Evolutionary conservation across 139 green algal species (phyloP), one percentile per base, ranked within the genome.

Genomic region (Chlorella sorokiniana): DNA sequence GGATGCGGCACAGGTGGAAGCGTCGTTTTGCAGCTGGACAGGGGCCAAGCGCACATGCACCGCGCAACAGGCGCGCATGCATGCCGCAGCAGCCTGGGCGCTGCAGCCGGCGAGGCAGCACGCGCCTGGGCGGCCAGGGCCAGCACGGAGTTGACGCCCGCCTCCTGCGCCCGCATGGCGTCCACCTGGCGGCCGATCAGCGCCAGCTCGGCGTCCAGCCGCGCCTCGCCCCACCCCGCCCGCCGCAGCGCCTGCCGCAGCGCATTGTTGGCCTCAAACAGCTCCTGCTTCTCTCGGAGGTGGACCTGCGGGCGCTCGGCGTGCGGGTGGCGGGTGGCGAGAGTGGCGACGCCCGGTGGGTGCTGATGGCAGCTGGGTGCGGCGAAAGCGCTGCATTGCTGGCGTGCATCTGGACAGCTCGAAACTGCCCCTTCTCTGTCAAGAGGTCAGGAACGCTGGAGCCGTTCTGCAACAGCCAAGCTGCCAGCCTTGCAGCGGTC

Each of bases 241-340:
- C 44, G 41, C 22, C 79, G 79, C 64, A 83, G 76, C 38, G 84
- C 63, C 29, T 85, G 62, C 52, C 84, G 59, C 62, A 88, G 61
- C 41, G 70, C 78, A 5, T 62, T 35, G 54, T 88, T 88, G 54
- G 84, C 84, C 44, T 81, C 48, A 52, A 82, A 78, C 56, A 88
- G 71, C 61, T 88, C 84, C 42, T 85, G 70, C 45, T 88, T 88
- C 45, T 88, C 84, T 20, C 69, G 71, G n/a, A 88, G 72, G 72
- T 88, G 84, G 29, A 88, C 56, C 69, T 85, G 73, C 54, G 33
- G 44, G 4, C n/a, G n/a, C 23, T 25, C 59, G 31, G 25, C 18
- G 56, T 29, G 56, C 56, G 10, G 56, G 56, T 10, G 18, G 18
- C 56, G n/a, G 35, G 69, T 2, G 4, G 6, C 27, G 69, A 9